Evolutionary conservation across 371 early-diverging fungal species (phyloP), one percentile per base, ranked within the genome.

Genomic region (Chytridium lagenaria): DNA sequence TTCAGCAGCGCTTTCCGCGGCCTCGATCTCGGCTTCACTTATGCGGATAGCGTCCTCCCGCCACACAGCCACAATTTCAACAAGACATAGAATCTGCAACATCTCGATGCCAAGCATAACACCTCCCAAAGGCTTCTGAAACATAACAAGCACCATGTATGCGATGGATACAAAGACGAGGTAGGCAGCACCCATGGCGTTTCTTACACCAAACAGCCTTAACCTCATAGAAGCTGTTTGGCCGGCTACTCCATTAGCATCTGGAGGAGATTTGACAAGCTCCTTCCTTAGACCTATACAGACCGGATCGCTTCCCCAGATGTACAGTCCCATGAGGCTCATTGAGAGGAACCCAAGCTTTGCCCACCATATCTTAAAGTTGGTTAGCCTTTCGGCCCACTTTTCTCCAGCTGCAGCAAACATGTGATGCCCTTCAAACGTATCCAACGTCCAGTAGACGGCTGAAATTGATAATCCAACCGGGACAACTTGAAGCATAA

Each of bases 121-220:
- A 1, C 87, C 89, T 15, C 93, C 93, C 82, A 90, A 85, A 1
- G 93, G 93, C 74, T 90, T 90, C 74, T 90, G 91, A 26, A 89
- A 82, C 77, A 90, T 73, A 36, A 73, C 75, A 67, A 90, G 77
- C 38, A 86, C 73, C 69, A 87, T 68, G 76, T 87, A 88, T 52
- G 85, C 69, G 33, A 89, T 84, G 1, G 85, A 81, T 26, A 86
- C 57, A 40, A 90, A 84, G 10, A 87, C 78, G 63, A 89, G 78
- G 68, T 89, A 88, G 2, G 88, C 79, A 0, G 86, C 80, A 7
- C 92, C 91, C 68, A 85, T 83, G 0, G 88, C 88, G 64, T 91
- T 91, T 50, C 83, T 81, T 36, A 81, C 82, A 0, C 91, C 90
- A 2, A 86, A 73, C 19, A 88, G 72, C 16, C 78, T 75, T 7